Conservation (phyloP, 2,329 filamentous ascomycete species). For the Aspergillus costaricaensis region DNA sequence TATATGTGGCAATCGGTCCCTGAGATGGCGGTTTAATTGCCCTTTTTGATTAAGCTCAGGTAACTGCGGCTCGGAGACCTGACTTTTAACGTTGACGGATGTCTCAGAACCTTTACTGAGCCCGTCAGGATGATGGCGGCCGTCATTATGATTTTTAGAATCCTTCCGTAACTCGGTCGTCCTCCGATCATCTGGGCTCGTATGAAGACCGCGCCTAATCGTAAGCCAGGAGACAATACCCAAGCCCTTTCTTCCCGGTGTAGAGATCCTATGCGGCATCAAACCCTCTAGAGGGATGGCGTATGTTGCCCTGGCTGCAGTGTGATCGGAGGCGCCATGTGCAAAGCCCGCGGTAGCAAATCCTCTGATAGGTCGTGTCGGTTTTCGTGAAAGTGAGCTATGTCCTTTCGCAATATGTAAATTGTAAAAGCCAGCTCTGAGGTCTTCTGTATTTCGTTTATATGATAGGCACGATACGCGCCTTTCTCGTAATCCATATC, state of each 20-base stretch:
- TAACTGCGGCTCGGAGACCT: conserved; percentile 31
- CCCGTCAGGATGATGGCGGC: conserved; percentile 9
- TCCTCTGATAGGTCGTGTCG: conserved; percentile 50
- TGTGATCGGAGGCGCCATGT: conserved; percentile 44
- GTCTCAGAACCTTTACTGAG: conserved; percentile 12
- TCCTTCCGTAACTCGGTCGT: conserved; percentile 21
- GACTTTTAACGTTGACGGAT: conserved; percentile 13
- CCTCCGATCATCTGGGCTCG: conserved; percentile 24
- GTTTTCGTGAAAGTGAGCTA: conserved; percentile 27
- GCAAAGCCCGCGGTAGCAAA: conserved; percentile 60
- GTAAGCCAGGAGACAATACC: conserved; percentile 21
- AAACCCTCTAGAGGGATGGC: conserved; percentile 34
- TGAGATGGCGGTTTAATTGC: conserved; percentile 46
- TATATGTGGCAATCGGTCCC: conserved; percentile 67
- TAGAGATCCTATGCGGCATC: conserved; percentile 26
- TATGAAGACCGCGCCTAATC: conserved; percentile 37
- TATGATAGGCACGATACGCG: conserved; percentile 24
- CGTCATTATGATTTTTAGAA: conserved; percentile 18
- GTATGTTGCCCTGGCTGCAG: conserved; percentile 35
- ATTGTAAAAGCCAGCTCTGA: conserved; percentile 17
- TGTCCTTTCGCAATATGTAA: conserved; percentile 18
- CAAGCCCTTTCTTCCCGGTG: conserved; percentile 21
- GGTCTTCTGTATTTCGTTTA: conserved; percentile 16
- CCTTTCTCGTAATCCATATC: conserved; percentile 29
- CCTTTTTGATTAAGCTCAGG: conserved; percentile 15